Conservation (phyloP, 768 basidiomycete species). For the Macrolepiota dolichaula region DNA sequence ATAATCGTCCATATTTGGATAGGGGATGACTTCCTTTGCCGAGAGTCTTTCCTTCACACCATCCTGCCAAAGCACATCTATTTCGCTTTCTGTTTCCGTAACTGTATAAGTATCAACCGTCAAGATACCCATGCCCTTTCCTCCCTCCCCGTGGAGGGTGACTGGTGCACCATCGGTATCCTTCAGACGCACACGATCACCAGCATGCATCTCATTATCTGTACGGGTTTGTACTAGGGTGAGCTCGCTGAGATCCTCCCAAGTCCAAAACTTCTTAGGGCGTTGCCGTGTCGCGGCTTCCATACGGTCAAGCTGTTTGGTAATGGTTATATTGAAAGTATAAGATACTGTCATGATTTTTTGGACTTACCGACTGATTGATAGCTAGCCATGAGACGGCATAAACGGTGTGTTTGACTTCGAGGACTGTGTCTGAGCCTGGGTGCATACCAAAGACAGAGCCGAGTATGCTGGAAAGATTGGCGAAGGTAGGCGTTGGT, state of each 20-base stretch:
- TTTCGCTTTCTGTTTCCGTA: slow-evolving; percentile 63
- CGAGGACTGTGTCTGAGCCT: slow-evolving; percentile 63
- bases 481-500: slow-evolving; percentile 38
- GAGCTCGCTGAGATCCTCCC: slow-evolving; percentile 58
- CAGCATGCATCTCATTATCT: slow-evolving; percentile 66
- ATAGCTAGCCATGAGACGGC: slow-evolving; percentile 86
- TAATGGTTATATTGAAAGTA: slow-evolving; percentile 5
- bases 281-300: slow-evolving; percentile 56
- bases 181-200: slow-evolving; percentile 67
- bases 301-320: slow-evolving; percentile 52
- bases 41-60: slow-evolving; percentile 61
- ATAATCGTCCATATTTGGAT: slow-evolving; percentile 86
- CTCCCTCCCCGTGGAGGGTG: slow-evolving; percentile 59
- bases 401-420: slow-evolving; percentile 72
- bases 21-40: slow-evolving; percentile 71
- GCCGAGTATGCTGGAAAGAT: slow-evolving; percentile 43
- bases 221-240: slow-evolving; percentile 58
- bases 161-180: slow-evolving; percentile 41
- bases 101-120: slow-evolving; percentile 60
- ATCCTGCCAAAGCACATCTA: slow-evolving; percentile 86
- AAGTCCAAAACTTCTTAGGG: slow-evolving; percentile 76
- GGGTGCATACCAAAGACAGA: slow-evolving; percentile 39
- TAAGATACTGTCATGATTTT: background rate
- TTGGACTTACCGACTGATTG: slow-evolving; percentile 68
- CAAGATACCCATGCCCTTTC: slow-evolving; percentile 41